Percentiles rank a stretch among this genome's conserved stretches.
Evolutionary conservation across 192 early-diverging fungal genomes (phyloP).

Genomic region (Coemansia guatemalensis): DNA sequence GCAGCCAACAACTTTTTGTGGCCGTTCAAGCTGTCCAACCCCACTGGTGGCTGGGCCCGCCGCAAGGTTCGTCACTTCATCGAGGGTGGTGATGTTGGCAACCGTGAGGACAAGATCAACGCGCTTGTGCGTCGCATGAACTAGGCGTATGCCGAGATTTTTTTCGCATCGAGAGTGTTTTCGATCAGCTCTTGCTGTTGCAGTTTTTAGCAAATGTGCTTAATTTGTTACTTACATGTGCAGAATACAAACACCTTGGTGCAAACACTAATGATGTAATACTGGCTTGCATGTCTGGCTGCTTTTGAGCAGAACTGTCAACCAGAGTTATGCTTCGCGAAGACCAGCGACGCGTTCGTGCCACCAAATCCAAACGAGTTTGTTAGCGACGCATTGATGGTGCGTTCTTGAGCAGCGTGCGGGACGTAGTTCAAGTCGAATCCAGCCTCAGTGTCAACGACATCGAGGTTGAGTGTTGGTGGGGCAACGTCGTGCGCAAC

Average conservation of each 20-base stretch:
- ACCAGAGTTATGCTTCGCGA: constrained; percentile 39
- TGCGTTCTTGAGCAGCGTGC: constrained; percentile 60
- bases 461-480: constrained; percentile 79
- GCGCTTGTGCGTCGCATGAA: constrained; percentile 94
- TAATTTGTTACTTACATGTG: no score
- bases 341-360: constrained; percentile 71
- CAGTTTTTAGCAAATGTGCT: not conserved
- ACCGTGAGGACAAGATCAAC: constrained; percentile 98
- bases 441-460: constrained; percentile 49
- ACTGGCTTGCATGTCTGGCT: no score
- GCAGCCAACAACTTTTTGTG: constrained; percentile 98
- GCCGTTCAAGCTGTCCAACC: constrained; percentile 99
- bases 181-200: no score
- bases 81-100: constrained; percentile 96
- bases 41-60: constrained; percentile 89
- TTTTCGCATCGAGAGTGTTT: no score
- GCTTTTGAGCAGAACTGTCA: not conserved
- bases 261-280: no score
- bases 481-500: constrained; percentile 72
- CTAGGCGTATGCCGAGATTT: constrained; percentile 57
- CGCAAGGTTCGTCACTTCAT: constrained; percentile 97
- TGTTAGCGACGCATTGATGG: constrained; percentile 63
- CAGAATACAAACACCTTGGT: no score
- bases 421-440: constrained; percentile 86
- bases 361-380: constrained; percentile 87